Evolutionary conservation across 257 asterid genomes (phyloP).

Genomic region (Nicotiana paniculata): DNA sequence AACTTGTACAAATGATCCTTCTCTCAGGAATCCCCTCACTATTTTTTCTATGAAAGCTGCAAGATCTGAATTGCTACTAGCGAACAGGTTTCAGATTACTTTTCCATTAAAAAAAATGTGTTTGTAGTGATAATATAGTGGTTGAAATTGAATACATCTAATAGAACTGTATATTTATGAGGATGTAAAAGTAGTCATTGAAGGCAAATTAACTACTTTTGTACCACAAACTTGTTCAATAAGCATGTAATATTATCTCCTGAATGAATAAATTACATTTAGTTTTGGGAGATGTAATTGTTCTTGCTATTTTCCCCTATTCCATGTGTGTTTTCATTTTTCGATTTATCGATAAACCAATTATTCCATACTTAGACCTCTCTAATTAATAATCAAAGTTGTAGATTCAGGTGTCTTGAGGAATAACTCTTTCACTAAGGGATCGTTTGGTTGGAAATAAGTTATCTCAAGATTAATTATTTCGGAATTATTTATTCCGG

Average conservation of each 20-base stretch:
- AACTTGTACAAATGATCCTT: conserved; percentile 40
- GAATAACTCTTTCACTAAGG: not conserved
- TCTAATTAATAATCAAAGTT: not conserved
- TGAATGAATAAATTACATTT: not conserved
- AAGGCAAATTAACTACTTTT: not conserved
- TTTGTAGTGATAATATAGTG: not conserved
- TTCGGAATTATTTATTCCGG: too few species aligned
- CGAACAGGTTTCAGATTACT: not conserved
- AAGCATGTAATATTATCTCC: not conserved
- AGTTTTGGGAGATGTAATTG: not conserved
- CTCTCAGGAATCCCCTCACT: not conserved
- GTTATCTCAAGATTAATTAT: too few species aligned
- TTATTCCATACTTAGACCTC: not conserved
- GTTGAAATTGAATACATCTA: not conserved
- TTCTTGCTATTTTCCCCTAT: not conserved
- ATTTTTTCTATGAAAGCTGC: not conserved
- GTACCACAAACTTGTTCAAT: not conserved
- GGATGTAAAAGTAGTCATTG: not conserved
- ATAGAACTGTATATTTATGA: not conserved
- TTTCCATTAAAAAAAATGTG: not conserved
- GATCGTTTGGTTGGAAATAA: too few species aligned
- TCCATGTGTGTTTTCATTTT: not conserved
- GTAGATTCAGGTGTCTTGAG: not conserved
- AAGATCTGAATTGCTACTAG: not conserved
- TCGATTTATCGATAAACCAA: too few species aligned